Evolutionary conservation across 2,329 filamentous ascomycete species (phyloP).

Genomic region (Calonectria hongkongensis): DNA sequence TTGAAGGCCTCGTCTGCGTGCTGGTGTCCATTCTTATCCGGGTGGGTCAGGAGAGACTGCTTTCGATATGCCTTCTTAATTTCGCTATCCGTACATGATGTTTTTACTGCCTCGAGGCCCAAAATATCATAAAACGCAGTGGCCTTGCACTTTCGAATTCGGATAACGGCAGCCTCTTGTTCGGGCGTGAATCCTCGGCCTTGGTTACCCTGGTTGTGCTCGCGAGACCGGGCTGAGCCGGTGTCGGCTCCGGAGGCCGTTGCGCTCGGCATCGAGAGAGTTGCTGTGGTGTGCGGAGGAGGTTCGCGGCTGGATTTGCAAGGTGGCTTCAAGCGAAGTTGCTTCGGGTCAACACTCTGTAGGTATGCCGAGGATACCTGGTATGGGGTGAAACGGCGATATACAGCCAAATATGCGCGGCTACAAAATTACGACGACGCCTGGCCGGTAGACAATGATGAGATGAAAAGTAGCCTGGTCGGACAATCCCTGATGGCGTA

Average conservation of each 20-base stretch:
- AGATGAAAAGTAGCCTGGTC: conserved; percentile 33
- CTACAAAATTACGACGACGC: conserved; percentile 22
- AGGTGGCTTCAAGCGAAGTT: conserved; percentile 27
- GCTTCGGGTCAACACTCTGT: conserved; percentile 17
- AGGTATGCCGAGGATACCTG: not conserved
- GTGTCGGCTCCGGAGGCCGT: conserved; percentile 73
- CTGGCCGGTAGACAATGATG: conserved; percentile 23
- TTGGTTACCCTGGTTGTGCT: conserved; percentile 86
- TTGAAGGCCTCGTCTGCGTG: conserved; percentile 99
- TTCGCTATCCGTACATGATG: conserved; percentile 84
- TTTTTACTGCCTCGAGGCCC: conserved; percentile 78
- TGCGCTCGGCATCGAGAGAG: conserved; percentile 65
- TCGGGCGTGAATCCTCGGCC: conserved; percentile 88
- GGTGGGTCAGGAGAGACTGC: conserved; percentile 94
- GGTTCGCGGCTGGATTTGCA: conserved; percentile 18
- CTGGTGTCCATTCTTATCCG: conserved; percentile 98
- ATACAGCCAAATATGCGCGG: conserved; percentile 1
- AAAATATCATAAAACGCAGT: conserved; percentile 98
- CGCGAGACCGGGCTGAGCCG: conserved; percentile 70
- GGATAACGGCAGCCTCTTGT: conserved; percentile 92
- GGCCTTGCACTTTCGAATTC: conserved; percentile 87
- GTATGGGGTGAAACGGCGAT: too few relatives aligned
- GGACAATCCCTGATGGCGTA: conserved; percentile 32
- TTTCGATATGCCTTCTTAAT: conserved; percentile 99
- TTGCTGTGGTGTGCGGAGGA: not conserved